Conservation (phyloP, 2,329 filamentous ascomycete species). For the Fusarium siculi region DNA sequence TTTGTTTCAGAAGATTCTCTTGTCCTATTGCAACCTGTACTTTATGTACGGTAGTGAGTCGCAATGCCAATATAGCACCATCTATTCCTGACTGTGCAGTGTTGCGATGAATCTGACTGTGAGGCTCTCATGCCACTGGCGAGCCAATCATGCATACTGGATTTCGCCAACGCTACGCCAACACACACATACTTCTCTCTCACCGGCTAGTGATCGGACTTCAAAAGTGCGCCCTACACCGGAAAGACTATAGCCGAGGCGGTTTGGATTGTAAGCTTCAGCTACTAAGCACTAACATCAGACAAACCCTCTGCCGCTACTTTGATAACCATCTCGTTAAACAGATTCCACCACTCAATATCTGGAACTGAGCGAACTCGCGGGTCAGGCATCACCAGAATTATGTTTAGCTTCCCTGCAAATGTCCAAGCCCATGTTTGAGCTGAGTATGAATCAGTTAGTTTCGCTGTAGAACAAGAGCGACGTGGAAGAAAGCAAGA, state of each 20-base stretch:
- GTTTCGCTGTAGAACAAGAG: rapidly evolving
- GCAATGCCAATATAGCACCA: neutral
- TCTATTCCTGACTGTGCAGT: neutral
- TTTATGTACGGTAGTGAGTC: too few relatives aligned
- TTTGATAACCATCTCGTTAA: neutral
- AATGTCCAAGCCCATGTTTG: constrained; percentile 11
- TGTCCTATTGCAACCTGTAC: rapidly evolving
- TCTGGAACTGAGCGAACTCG: neutral
- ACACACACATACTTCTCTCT: neutral
- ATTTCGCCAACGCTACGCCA: neutral
- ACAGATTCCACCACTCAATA: neutral
- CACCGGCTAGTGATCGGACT: neutral
- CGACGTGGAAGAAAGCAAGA: rapidly evolving
- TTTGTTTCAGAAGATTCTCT: neutral
- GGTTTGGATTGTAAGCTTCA: neutral
- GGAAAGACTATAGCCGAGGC: too few relatives aligned
- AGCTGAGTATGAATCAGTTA: neutral
- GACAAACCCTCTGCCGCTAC: neutral
- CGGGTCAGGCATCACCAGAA: constrained; percentile 5
- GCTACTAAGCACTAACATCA: neutral
- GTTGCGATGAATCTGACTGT: neutral
- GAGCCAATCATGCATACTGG: neutral
- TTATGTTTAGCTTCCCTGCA: neutral
- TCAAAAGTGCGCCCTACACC: neutral
- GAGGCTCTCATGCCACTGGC: neutral